These are phyloP conservation scores for Theileria parva DNA, from an alignment of 169 alveolate genomes.

Conservation along the genomic window DNA sequence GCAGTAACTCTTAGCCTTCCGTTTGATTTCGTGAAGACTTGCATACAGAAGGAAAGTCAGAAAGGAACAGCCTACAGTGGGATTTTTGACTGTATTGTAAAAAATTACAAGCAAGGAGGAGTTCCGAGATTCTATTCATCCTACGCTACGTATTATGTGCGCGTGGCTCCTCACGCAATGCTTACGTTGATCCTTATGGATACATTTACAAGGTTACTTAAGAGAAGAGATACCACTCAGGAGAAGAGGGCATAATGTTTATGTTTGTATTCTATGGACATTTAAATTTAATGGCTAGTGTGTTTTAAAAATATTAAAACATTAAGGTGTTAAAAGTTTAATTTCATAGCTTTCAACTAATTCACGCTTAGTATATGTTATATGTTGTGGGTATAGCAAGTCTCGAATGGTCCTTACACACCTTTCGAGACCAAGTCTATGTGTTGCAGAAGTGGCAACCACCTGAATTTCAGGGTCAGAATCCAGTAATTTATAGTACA, in stretches of 20 bases:
- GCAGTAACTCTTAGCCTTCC: constrained; percentile 94
- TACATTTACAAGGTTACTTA: constrained; percentile 65
- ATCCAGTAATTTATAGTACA: constrained; percentile 67
- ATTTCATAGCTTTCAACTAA: constrained; percentile 45
- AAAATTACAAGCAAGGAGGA: constrained; percentile 87
- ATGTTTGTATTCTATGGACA: neutral
- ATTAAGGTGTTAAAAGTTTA: constrained; percentile 21
- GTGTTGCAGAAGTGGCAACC: constrained; percentile 79
- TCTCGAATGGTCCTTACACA: constrained; percentile 46
- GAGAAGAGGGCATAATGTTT: neutral
- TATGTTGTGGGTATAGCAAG: constrained; percentile 32
- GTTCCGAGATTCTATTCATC: constrained; percentile 90
- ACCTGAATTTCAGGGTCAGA: constrained; percentile 70
- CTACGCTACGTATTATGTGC: constrained; percentile 89
- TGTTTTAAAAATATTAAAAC: neutral
- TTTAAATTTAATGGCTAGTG: neutral
- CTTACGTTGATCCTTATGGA: constrained; percentile 88
- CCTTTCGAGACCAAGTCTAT: constrained; percentile 75
- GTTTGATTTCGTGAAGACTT: constrained; percentile 92
- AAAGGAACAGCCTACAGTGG: constrained; percentile 83
- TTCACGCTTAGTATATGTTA: constrained; percentile 29
- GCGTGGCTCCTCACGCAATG: constrained; percentile 96
- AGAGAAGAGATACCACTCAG: neutral
- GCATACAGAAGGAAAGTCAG: constrained; percentile 82
- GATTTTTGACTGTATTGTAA: constrained; percentile 83